Evolutionary conservation across 495 filamentous ascomycete genomes (phyloP).

Genomic region (Letharia lupina): DNA sequence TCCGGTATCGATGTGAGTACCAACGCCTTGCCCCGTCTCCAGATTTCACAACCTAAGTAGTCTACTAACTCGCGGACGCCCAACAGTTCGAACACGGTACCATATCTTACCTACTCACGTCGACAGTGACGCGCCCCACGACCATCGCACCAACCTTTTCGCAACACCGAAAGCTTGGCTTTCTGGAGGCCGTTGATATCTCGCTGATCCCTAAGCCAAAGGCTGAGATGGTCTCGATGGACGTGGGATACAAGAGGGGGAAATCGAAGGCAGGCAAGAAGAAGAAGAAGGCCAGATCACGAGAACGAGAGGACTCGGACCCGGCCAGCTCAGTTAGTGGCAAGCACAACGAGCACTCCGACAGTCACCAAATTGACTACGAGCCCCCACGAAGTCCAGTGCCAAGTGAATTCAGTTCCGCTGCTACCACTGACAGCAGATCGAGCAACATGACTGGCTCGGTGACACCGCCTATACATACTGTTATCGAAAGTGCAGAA

Average conservation of each 20-base stretch:
- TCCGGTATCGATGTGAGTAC: conserved; percentile 84
- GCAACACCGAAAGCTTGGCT: conserved; percentile 69
- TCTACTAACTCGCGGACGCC: background rate
- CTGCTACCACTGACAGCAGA: conserved; percentile 49
- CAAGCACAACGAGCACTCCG: conserved; percentile 16
- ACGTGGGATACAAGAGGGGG: conserved; percentile 54
- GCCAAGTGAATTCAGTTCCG: conserved; percentile 56
- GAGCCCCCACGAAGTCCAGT: conserved; percentile 45
- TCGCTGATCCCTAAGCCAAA: conserved; percentile 48
- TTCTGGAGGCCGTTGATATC: conserved; percentile 66
- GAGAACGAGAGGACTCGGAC: conserved; percentile 8
- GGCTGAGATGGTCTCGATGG: conserved; percentile 70
- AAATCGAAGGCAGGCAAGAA: conserved; percentile 37
- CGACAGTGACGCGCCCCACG: conserved; percentile 82
- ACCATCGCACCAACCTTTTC: conserved; percentile 71
- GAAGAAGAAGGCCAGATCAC: background rate
- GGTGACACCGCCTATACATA: conserved; percentile 4
- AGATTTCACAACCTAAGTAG: background rate
- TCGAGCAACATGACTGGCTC: conserved; percentile 42
- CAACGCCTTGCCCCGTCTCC: background rate
- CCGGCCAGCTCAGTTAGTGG: conserved; percentile 20
- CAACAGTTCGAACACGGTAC: conserved; percentile 87
- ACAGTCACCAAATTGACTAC: conserved; percentile 18
- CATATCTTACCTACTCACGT: conserved; percentile 80
- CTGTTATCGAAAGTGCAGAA: conserved; percentile 29